Evolutionary conservation across 805 yeast species (phyloP), one percentile per base, ranked within the genome.

Genomic region (Yarrowia keelungensis): DNA sequence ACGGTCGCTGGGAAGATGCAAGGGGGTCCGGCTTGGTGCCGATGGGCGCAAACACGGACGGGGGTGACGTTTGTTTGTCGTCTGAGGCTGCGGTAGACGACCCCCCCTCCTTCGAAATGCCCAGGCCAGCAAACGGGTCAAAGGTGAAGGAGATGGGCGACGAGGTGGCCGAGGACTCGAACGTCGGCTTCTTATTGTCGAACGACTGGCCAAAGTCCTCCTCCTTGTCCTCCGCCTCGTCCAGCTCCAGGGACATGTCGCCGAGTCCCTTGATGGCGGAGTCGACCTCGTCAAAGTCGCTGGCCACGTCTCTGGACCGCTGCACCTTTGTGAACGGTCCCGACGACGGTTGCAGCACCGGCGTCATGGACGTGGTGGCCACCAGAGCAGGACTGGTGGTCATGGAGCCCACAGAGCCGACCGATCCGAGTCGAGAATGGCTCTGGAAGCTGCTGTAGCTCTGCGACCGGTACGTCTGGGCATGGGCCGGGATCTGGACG

Each of bases 91-190:
- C 4, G 7, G 7, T 5, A 3, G 32, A 26, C 32, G 32, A 26
- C 32, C 32, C 32, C 7, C 32, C 32, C 32, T 26, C 32, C 32
- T 26, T 26, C 32, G 32, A 26, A 43, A 59, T 59, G 5, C 65
- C 65, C 16, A 59, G 65, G 5, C 65, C 65, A 1, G 65, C 65
- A 59, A 59, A 59, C 16, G 65, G 65, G 51, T 59, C 65, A 35
- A 59, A 59, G 51, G 65, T 59, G 65, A 59, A 59, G 19, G 65
- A 59, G 65, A 59, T 59, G 65, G 65, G 65, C 32, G 65, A 59
- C 10, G 65, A 59, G 14, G 64, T 58, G n/a, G 51, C 65, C 14
- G 65, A 45, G 15, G 50, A 43, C 16, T 43, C 65, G 9, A 45
- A 59, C 16, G 32, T 26, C 7, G 65, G 42, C 26, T 43, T 58